Base-by-base conservation (phyloP, 345 rosid genomes). In the Acer negundo region DNA sequence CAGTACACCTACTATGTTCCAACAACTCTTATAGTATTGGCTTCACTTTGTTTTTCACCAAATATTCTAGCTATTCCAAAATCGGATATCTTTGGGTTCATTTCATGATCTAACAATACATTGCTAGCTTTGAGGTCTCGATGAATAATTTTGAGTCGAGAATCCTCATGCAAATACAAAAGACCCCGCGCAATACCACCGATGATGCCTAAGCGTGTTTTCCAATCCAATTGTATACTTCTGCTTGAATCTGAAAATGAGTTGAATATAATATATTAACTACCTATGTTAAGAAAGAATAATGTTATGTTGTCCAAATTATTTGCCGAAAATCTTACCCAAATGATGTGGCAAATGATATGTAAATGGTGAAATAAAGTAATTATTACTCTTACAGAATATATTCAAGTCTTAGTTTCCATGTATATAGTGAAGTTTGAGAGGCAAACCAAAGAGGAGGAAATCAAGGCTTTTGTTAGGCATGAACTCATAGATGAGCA, bases 81-180 rank as follows among this genome's bases (percentile, higher is more conserved):
- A 6, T 82, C 76, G 26, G 85, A 82, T 66, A 82, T 76, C 68
- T 79, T 82, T 0, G 80, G 85, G 26, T 73, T 82, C 83, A 82
- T 79, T 11, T 76, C 78, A 55, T 76, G 63, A 69, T 82, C 75
- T 0, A 76, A 66, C 38, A 72, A 40, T 8, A 79, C 65, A 26
- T 83, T 79, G 11, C 83, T 79, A 1, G 83, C 64, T 70, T 79
- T 83, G 5, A 83, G 67, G 15, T 83, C 85, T 6, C 82, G 70
- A 8, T 82, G 85, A 69, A 82, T 82, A 53, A 79, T 79, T 67
- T 76, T 79, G 0, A 82, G 78, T 9, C 83, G 74, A 77, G 87
- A 85, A 77, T 85, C 83, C 56, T 82, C 85, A 3, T 85, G 85
- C 23, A 85, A 4, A 75, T 85, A 85, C 23, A 85, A 12, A 38